phyloP scores from a whole-genome alignment of 2,329 filamentous ascomycete genomes.

The Clarireedia hainanense region DNA sequence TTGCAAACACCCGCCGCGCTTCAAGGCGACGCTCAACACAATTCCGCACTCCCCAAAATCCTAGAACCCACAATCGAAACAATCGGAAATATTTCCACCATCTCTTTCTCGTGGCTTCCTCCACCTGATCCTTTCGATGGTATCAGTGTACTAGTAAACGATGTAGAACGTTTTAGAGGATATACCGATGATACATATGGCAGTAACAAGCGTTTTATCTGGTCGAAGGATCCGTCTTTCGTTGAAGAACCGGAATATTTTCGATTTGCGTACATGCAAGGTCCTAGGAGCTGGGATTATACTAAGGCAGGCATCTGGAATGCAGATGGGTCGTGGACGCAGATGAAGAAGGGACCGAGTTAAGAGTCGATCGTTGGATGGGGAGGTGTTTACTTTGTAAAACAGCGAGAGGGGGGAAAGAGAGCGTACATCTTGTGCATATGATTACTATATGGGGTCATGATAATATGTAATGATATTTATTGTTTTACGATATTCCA shows the following conservation, averaged over 20 bases:
- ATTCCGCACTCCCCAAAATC: conserved; percentile 52
- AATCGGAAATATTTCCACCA: conserved; percentile 39
- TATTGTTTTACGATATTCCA: too few species aligned
- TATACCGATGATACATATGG: conserved; percentile 49
- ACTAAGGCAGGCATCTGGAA: conserved; percentile 69
- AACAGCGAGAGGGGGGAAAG: background rate
- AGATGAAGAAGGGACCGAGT: conserved; percentile 41
- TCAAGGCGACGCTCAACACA: conserved; percentile 57
- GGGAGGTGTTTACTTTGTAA: conserved; percentile 13
- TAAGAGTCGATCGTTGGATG: conserved; percentile 20
- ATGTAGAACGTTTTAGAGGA: conserved; percentile 71
- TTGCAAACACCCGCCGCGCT: conserved; percentile 73
- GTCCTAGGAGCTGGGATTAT: conserved; percentile 59
- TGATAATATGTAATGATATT: too few species aligned
- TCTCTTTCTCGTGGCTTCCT: conserved; percentile 29
- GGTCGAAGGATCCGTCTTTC: conserved; percentile 41
- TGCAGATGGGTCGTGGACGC: conserved; percentile 53
- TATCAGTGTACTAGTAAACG: conserved; percentile 74
- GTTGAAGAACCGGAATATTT: conserved; percentile 60
- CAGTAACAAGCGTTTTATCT: conserved; percentile 47
- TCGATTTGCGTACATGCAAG: conserved; percentile 66
- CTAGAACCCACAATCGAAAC: conserved; percentile 40
- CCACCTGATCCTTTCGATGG: conserved; percentile 56
- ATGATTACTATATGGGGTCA: background rate
- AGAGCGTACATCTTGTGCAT: background rate